Evolutionary conservation across 208 protist genomes (phyloP).

Genomic region (Acanthamoeba triangularis): DNA sequence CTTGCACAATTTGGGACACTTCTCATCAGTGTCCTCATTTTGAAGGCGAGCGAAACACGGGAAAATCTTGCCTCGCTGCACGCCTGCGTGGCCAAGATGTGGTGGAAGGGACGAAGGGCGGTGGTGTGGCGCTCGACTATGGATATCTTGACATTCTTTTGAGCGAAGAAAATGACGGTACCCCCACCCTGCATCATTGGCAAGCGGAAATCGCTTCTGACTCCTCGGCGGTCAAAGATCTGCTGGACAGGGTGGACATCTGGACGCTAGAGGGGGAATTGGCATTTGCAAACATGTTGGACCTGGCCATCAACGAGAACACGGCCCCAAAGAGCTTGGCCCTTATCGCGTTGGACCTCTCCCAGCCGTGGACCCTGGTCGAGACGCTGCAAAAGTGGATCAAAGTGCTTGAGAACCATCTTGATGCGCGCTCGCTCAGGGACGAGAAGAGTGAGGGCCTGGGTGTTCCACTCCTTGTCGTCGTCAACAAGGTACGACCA

Average conservation of each 20-base stretch:
- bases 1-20: not conserved
- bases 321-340: slow-evolving; percentile 76
- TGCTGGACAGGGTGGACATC: slow-evolving; percentile 79
- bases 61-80: slow-evolving; percentile 48
- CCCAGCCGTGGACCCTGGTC: slow-evolving; percentile 81
- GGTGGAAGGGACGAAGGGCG: not conserved
- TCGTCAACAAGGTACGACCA: slow-evolving; percentile 48
- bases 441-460: slow-evolving; percentile 25
- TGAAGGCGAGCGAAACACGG: slow-evolving; percentile 31
- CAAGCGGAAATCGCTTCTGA: not conserved
- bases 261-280: slow-evolving; percentile 83
- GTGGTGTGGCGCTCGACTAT: slow-evolving; percentile 36
- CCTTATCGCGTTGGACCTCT: slow-evolving; percentile 82
- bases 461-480: slow-evolving; percentile 67
- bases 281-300: slow-evolving; percentile 74
- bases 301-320: slow-evolving; percentile 79
- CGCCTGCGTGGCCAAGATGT: slow-evolving; percentile 2
- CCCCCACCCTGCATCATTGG: not conserved
- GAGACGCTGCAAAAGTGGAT: slow-evolving; percentile 83
- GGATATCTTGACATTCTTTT: slow-evolving; percentile 42
- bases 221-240: slow-evolving; percentile 40
- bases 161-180: slow-evolving; percentile 54
- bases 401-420: slow-evolving; percentile 80
- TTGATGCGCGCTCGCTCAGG: slow-evolving; percentile 38
- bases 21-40: not conserved